Percentiles rank a stretch among this genome's conserved stretches.
Conservation (phyloP, 257 asterid species). For the Hygrophila difformis region DNA sequence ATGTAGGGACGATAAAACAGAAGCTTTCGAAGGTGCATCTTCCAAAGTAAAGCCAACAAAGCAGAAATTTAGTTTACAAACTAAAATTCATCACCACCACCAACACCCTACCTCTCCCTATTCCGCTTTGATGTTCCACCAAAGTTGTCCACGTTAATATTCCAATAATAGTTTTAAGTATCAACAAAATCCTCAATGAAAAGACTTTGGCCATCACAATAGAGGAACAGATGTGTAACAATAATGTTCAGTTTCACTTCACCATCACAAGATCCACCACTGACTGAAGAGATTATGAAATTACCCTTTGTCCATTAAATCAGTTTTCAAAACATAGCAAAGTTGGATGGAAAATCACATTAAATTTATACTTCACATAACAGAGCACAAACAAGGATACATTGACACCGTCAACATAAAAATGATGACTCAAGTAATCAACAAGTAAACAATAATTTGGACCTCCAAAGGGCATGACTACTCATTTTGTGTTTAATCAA, state of each 20-base stretch:
- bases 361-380: background rate
- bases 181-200: too few relatives aligned
- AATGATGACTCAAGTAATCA: background rate
- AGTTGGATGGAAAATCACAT: background rate
- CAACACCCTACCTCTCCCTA: constrained; percentile 3
- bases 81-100: background rate
- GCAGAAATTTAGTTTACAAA: background rate
- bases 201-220: background rate
- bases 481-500: background rate
- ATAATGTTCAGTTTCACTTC: constrained; percentile 4
- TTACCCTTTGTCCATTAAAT: background rate
- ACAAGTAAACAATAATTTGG: background rate
- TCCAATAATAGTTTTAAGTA: constrained; percentile 4
- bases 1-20: too few relatives aligned
- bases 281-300: background rate
- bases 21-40: background rate
- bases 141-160: background rate
- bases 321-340: background rate
- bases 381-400: background rate
- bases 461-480: background rate
- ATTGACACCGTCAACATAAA: too few relatives aligned
- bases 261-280: constrained; percentile 1
- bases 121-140: background rate
- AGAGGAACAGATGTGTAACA: background rate
- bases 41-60: background rate